Evolutionary conservation across 208 protist genomes (phyloP), one percentile per base, ranked within the genome.

Genomic region (Leishmania turanica): DNA sequence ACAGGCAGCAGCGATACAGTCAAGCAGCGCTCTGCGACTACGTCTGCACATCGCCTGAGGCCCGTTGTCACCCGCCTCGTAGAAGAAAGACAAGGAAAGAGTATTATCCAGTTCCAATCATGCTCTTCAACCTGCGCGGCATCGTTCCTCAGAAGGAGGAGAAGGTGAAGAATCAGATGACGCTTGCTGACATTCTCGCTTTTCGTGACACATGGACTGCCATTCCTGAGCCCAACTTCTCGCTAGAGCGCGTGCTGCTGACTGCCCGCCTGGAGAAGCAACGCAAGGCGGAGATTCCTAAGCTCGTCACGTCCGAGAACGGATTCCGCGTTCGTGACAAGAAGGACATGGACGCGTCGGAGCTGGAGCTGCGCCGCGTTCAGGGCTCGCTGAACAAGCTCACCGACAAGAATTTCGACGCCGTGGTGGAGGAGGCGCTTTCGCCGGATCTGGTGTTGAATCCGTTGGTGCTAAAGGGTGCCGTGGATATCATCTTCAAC

Each of bases 331-430:
- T 96, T 3, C 88, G 90, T 34, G 87, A 92, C 70, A 92, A 92
- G 77, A 85, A 84, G 21, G 80, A 93, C 24, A 93, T 98, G 87
- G 89, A 94, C 69, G 83, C 87, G 53, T 87, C 88, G 24, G 95
- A 96, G 84, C 79, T 85, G 19, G 89, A 90, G 72, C 84, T 98
- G 45, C 91, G 95, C 15, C 85, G 81, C 15, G 88, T 98, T 65
- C 95, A 98, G 84, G 85, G 88, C 60, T 85, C 90, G 24, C 86
- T 98, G 73, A 98, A 98, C 85, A 98, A 98, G 81, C 88, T 98
- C 62, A 97, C 95, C 1, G 87, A 95, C 69, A 84, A 92, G 75
- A 98, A 98, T 82, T 98, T 95, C 80, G 89, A 96, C 74, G 79
- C 89, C 3, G 78, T 98, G 60, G 83, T 87, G 42, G 83, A 91